A percentile compares a stretch with the other conserved stretches of the same genome.
These are phyloP conservation scores for Solanum bulbocastanum DNA, from an alignment of 257 asterid species.

Conservation along the genomic window DNA sequence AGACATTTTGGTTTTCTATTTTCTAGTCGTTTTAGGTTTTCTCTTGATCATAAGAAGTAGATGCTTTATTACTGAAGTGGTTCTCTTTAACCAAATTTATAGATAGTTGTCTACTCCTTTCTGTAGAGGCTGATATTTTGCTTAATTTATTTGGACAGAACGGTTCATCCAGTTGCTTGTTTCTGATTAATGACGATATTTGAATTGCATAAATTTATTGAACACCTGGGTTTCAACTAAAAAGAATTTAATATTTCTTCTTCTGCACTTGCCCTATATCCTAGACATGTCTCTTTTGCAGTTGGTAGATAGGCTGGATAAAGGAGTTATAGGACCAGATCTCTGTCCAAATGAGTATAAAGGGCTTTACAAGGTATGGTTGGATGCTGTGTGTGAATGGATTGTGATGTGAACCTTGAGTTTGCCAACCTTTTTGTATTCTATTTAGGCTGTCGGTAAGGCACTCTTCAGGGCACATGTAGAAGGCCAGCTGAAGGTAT, in stretches of 20 bases:
- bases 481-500: slow-evolving; percentile 90
- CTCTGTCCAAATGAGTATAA: slow-evolving; percentile 72
- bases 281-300: slow-evolving; percentile 16
- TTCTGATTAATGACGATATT: not conserved
- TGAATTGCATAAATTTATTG: not conserved
- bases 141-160: not conserved
- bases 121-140: not conserved
- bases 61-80: not conserved
- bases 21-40: not conserved
- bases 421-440: slow-evolving; percentile 15
- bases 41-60: not conserved
- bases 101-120: not conserved
- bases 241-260: not conserved
- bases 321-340: slow-evolving; percentile 52
- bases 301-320: slow-evolving; percentile 90
- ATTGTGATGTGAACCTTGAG: slow-evolving; percentile 2
- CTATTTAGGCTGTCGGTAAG: slow-evolving; percentile 78
- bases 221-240: not conserved
- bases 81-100: not conserved
- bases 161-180: not conserved
- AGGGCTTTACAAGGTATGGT: slow-evolving; percentile 79
- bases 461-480: slow-evolving; percentile 95
- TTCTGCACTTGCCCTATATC: not conserved
- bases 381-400: slow-evolving; percentile 9
- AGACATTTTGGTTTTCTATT: not conserved